Base-by-base conservation (phyloP, 1,284 basidiomycete species). In the Apiotrichum gamsii region DNA sequence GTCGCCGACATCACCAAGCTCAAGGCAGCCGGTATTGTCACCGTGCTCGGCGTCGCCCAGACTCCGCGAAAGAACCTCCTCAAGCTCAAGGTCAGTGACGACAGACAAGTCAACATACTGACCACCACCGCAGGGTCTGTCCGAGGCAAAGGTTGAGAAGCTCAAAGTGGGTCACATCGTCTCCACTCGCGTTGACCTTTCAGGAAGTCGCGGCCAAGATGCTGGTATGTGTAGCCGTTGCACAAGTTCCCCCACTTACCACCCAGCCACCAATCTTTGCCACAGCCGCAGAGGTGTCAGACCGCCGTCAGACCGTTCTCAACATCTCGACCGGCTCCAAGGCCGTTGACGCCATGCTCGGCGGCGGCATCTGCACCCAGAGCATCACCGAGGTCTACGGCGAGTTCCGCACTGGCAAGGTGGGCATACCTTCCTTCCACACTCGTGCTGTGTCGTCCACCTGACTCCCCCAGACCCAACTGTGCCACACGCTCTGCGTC, bases 1-100 rank as follows among this genome's bases (percentile, higher is more conserved):
- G 83, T 90, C 25, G 87, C 91, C 74, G 90, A 95, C 66, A 93
- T 95, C 47, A 69, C 84, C 48, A 95, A 95, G 72, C 81, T 95
- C 56, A 94, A 94, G 75, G 87, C 70, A 0, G 63, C 70, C 4
- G 75, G 75, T 9, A 70, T 75, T 37, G 72, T 74, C 14, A 77
- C 75, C 3, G 62, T 77, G 13, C 67, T 74, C n/a, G 70, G 70
- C 14, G 71, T 85, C 39, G 56, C 55, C 39, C 70, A 72, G 83
- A 90, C 87, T 2, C 89, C 90, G 0, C 77, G 88, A 49, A 79
- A 86, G 54, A 86, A 90, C 47, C 76, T 95, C 64, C 75, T 90
- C 47, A 94, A 93, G 68, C 89, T 95, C 61, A 95, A 95, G 79
- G 90, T 84, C 39, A 46, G 65, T 49, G 51, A 18, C 3, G 28